A percentile compares a stretch with the other conserved stretches of the same genome.
phyloP scores from a whole-genome alignment of 495 filamentous ascomycete genomes.

The Hyaloscypha hepaticicola region DNA sequence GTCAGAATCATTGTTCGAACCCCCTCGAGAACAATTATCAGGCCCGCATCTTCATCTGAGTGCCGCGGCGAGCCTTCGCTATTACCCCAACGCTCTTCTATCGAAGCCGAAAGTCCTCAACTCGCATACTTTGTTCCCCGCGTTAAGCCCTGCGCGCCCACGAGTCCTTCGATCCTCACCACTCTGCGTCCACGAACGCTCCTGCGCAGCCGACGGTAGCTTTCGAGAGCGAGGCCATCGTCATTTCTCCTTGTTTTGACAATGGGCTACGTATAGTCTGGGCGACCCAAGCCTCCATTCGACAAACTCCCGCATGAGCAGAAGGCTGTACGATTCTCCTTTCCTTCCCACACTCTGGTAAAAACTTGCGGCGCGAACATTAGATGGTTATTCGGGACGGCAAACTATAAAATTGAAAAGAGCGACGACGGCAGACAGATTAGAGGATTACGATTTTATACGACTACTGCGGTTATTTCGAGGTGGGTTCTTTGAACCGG shows the following conservation, averaged over 20 bases:
- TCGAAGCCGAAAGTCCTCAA: neutral
- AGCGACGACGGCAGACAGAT: conserved; percentile 5
- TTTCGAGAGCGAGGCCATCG: conserved; percentile 16
- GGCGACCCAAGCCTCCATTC: conserved; percentile 22
- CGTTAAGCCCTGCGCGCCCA: neutral
- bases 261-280: conserved; percentile 29
- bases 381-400: conserved; percentile 25
- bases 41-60: neutral
- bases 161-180: conserved; percentile 5
- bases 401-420: conserved; percentile 7
- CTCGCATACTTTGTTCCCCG: conserved; percentile 14
- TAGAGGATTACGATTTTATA: conserved; percentile 24
- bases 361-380: conserved; percentile 15
- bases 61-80: neutral
- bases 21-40: neutral
- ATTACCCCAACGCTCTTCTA: neutral
- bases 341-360: conserved; percentile 10
- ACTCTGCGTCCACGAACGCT: neutral
- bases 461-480: conserved; percentile 19
- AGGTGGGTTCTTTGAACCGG: conserved; percentile 11
- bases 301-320: conserved; percentile 10
- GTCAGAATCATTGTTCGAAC: neutral
- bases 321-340: conserved; percentile 19
- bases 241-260: conserved; percentile 16
- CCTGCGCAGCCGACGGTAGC: conserved; percentile 3